phyloP scores from a whole-genome alignment of 495 filamentous ascomycete species.

The Tuber microsphaerosporum region DNA sequence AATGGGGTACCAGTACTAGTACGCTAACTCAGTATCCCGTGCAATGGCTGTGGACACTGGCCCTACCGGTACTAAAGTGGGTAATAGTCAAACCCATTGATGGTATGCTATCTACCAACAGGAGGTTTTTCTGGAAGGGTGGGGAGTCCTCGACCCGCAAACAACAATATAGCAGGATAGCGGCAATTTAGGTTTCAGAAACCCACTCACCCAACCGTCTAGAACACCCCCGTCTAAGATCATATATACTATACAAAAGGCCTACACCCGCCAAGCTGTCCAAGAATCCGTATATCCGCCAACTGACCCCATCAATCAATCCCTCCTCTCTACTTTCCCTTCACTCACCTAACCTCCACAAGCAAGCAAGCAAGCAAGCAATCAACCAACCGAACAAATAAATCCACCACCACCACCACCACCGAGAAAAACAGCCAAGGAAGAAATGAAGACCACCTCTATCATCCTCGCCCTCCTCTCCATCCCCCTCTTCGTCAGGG shows the following conservation, averaged over 20 bases:
- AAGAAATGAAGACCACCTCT: constrained; percentile 21
- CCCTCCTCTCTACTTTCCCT: not conserved
- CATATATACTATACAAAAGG: not conserved
- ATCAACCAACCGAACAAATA: not conserved
- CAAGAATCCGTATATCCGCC: not conserved
- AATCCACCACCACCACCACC: not conserved
- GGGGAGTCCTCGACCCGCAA: not conserved
- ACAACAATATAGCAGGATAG: not conserved
- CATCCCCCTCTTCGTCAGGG: constrained; percentile 46
- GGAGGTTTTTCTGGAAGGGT: not conserved
- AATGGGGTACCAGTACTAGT: not conserved
- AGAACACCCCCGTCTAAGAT: not conserved
- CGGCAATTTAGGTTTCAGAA: not conserved
- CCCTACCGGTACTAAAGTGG: not conserved
- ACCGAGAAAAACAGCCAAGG: too few species aligned
- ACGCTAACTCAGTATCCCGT: not conserved
- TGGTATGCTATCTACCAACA: not conserved
- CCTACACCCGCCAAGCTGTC: not conserved
- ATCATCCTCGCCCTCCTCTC: constrained; percentile 27
- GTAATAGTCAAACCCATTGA: not conserved
- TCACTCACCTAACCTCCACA: not conserved
- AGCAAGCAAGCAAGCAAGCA: not conserved
- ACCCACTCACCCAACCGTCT: not conserved
- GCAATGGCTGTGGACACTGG: not conserved
- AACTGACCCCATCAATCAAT: not conserved